phyloP scores from a whole-genome alignment of 345 rosid species.

The Salix exigua region DNA sequence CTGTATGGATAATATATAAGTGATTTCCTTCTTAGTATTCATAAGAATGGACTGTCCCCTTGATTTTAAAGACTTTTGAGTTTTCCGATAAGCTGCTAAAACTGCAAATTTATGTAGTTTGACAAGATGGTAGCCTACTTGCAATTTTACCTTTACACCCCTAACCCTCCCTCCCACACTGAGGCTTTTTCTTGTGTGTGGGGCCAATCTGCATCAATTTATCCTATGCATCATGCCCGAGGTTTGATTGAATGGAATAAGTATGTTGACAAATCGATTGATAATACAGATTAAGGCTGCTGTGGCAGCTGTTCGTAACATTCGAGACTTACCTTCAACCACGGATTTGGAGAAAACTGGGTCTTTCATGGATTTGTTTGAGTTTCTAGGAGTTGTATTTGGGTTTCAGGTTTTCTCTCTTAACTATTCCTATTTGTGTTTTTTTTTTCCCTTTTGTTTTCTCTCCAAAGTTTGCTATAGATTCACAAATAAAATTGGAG shows the following conservation, averaged over 20 bases:
- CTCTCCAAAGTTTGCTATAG: neutral
- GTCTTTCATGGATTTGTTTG: constrained; percentile 61
- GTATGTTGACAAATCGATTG: constrained; percentile 21
- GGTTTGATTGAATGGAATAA: neutral
- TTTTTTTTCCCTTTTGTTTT: neutral
- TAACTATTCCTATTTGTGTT: neutral
- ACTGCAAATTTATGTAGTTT: neutral
- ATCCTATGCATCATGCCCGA: constrained; percentile 4
- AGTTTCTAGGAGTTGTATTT: constrained; percentile 70
- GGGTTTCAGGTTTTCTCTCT: constrained; percentile 72
- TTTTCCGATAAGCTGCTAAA: constrained; percentile 1
- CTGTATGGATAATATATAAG: constrained; percentile 13
- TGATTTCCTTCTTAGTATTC: constrained; percentile 10
- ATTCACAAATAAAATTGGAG: neutral
- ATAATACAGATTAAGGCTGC: constrained; percentile 79
- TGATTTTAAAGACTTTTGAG: neutral
- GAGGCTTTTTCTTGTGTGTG: neutral
- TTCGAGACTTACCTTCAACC: constrained; percentile 55
- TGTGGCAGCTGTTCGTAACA: constrained; percentile 57
- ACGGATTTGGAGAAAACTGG: constrained; percentile 47
- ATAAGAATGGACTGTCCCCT: neutral
- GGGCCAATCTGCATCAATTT: neutral
- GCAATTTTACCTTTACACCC: neutral
- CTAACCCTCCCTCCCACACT: neutral
- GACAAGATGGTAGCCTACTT: constrained; percentile 6